Evolutionary conservation across 768 basidiomycete genomes (phyloP).

Genomic region (Trametes coccinea): DNA sequence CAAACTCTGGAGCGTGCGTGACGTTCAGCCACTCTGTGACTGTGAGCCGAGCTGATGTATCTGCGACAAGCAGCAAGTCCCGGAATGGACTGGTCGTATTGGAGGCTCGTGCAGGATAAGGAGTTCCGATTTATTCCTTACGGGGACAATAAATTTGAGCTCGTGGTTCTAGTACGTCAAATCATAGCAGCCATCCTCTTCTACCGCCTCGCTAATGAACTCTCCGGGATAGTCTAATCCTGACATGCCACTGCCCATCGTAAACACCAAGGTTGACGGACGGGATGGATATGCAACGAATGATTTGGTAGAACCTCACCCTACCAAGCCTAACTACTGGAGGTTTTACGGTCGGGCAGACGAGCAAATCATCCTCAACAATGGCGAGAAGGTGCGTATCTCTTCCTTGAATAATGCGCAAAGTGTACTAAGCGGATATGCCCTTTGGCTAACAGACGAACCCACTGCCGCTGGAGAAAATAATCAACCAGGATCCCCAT

Average conservation of each 20-base stretch:
- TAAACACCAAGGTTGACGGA: slow-evolving; percentile 17
- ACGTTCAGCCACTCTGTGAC: neutral
- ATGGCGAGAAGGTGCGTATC: slow-evolving; percentile 40
- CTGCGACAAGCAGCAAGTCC: neutral
- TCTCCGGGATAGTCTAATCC: neutral
- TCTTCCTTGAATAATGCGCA: slow-evolving; percentile 8
- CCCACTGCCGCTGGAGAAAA: too few species aligned
- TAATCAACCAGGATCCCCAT: too few species aligned
- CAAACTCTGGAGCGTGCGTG: neutral
- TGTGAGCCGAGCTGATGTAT: neutral
- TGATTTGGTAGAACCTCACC: slow-evolving; percentile 23
- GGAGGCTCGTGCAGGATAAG: neutral
- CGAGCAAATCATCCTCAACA: slow-evolving; percentile 45
- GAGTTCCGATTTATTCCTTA: neutral
- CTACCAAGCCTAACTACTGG: slow-evolving; percentile 20
- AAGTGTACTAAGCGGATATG: slow-evolving; percentile 25
- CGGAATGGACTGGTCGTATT: slow-evolving; percentile 16
- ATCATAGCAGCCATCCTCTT: too few species aligned
- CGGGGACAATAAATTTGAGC: slow-evolving; percentile 3
- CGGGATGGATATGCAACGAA: slow-evolving; percentile 26
- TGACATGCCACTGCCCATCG: neutral
- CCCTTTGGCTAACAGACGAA: too few species aligned
- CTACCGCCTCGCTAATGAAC: neutral
- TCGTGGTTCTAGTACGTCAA: slow-evolving; percentile 9
- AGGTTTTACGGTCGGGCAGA: too few species aligned